phyloP scores from a whole-genome alignment of 768 basidiomycete genomes.

The Cystoderma amianthinum region DNA sequence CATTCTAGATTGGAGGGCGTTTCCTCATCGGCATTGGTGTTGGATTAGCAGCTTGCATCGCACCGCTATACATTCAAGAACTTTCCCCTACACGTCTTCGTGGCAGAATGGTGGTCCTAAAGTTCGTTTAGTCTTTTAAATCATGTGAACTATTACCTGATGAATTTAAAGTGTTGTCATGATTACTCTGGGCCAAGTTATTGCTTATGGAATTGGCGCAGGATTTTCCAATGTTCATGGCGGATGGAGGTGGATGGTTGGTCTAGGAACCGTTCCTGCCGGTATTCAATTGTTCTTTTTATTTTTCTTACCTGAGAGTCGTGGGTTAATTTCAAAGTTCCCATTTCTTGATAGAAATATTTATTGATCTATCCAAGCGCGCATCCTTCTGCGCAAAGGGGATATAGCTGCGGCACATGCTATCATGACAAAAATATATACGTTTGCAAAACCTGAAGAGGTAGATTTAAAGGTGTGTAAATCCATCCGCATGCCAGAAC shows the following conservation, averaged over 20 bases:
- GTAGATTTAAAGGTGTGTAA: constrained; percentile 52
- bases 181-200: constrained; percentile 77
- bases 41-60: constrained; percentile 70
- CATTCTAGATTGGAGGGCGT: constrained; percentile 52
- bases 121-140: no score
- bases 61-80: constrained; percentile 82
- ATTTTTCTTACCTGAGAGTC: constrained; percentile 71
- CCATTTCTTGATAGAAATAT: background rate
- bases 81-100: constrained; percentile 68
- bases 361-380: constrained; percentile 26
- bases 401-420: constrained; percentile 39
- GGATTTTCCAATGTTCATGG: constrained; percentile 48
- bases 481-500: background rate
- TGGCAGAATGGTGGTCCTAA: constrained; percentile 75
- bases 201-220: constrained; percentile 70
- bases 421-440: constrained; percentile 65
- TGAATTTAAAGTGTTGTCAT: constrained; percentile 53
- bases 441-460: constrained; percentile 54
- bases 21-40: constrained; percentile 74
- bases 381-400: constrained; percentile 59
- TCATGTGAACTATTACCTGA: no score
- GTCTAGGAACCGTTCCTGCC: constrained; percentile 65
- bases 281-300: constrained; percentile 54
- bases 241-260: constrained; percentile 87
- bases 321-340: no score